A percentile compares a stretch with the other conserved stretches of the same genome.
These are phyloP conservation scores for Luzula sylvatica DNA, from an alignment of 176 grass and related monocot species.

Conservation along the genomic window DNA sequence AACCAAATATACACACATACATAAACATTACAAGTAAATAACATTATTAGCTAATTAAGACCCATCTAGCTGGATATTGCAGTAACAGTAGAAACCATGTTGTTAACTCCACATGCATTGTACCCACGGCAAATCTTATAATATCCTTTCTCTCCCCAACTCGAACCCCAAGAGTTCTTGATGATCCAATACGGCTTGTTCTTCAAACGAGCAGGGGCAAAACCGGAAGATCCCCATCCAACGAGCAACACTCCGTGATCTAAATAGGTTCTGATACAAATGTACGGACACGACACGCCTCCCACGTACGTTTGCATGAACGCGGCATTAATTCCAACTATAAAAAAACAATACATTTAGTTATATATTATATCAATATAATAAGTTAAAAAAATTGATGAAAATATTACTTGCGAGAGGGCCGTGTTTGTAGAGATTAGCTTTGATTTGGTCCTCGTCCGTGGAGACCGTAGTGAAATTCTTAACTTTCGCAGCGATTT, in stretches of 20 bases:
- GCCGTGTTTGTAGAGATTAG: conserved; percentile 64
- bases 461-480: conserved; percentile 52
- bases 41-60: neutral
- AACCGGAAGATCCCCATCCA: conserved; percentile 62
- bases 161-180: conserved; percentile 86
- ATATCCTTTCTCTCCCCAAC: conserved; percentile 68
- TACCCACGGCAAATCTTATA: conserved; percentile 74
- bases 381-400: neutral
- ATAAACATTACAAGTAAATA: conserved; percentile 2
- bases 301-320: conserved; percentile 92
- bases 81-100: conserved; percentile 69
- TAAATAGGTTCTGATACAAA: conserved; percentile 53
- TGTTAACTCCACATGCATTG: conserved; percentile 48
- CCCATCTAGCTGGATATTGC: conserved; percentile 30
- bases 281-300: conserved; percentile 73
- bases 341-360: no score
- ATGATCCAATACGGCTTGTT: conserved; percentile 93
- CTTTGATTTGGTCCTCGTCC: conserved; percentile 63
- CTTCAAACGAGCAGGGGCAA: conserved; percentile 58
- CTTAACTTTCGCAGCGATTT: conserved; percentile 60
- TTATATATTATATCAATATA: neutral
- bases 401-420: conserved; percentile 67
- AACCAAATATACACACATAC: neutral
- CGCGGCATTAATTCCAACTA: conserved; percentile 79
- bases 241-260: conserved; percentile 82